Conservation (phyloP, 345 rosid species). For the Citrus inodora region DNA sequence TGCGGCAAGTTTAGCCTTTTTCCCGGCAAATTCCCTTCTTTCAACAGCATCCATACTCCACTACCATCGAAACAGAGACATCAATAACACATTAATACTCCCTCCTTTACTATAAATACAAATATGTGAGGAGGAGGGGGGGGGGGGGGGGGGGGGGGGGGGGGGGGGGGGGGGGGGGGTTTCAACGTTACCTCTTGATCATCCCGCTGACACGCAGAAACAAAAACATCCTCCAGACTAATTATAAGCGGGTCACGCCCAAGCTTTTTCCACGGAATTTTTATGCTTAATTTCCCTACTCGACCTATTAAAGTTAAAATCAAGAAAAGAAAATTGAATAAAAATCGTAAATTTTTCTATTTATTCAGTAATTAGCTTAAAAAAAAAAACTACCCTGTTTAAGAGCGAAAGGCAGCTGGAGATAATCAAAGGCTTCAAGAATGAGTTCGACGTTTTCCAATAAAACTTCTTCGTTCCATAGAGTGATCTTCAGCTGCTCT, state of each 20-base stretch:
- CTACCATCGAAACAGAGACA: constrained; percentile 24
- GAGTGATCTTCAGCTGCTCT: constrained; percentile 75
- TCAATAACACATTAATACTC: not conserved
- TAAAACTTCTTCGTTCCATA: constrained; percentile 77
- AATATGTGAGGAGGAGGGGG: not conserved
- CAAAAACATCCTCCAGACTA: constrained; percentile 69
- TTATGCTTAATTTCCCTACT: constrained; percentile 75
- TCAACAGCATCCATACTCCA: constrained; percentile 82
- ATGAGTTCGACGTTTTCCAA: constrained; percentile 77
- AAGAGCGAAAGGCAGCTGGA: constrained; percentile 76
- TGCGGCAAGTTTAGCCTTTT: constrained; percentile 88
- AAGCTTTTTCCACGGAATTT: constrained; percentile 76
- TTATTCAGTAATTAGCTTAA: not conserved
- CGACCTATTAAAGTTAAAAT: constrained; percentile 33
- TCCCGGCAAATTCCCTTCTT: constrained; percentile 80
- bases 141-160: too few species aligned
- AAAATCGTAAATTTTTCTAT: not conserved
- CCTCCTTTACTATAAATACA: not conserved
- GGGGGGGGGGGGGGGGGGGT: too few species aligned
- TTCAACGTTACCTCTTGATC: constrained; percentile 58
- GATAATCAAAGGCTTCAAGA: constrained; percentile 88
- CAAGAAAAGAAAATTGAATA: not conserved
- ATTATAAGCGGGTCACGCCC: constrained; percentile 72
- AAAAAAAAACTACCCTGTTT: constrained; percentile 47
- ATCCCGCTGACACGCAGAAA: constrained; percentile 62